Base-by-base conservation (phyloP, 495 filamentous ascomycete species). In the Cercophora scortea region DNA sequence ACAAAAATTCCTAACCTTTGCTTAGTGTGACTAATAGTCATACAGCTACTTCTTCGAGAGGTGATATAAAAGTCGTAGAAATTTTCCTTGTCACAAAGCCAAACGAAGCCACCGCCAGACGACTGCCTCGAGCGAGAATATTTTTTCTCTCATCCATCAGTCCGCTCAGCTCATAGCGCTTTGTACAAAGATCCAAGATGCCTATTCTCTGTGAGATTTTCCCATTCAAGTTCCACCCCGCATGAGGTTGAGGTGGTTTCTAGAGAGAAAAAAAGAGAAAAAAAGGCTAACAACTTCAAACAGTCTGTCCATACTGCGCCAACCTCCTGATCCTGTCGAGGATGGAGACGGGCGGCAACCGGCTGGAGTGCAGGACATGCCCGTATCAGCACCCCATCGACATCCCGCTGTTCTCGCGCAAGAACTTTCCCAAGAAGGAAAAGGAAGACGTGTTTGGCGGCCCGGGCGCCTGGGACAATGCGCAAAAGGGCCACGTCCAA, bases 381-480 rank as follows among this genome's bases (percentile, higher is more conserved):
- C 90, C 93, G 8, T 98, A 95, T 72, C 78, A 91, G 69, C 87
- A 84, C 64, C 67, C 85, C 34, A 79, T 96, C 57, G 79, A 80
- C 45, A 73, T 83, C 55, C 77, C 82, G 39, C 86, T 84, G 70
- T 94, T 75, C 64, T 87, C 91, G 65, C 84, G 88, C 52, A 87
- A 82, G 47, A 80, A 85, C 72, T 80, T 76, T 57, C 83, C 85
- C 64, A 76, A 83, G 53, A 91, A 90, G 64, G 89, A 94, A 60
- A 84, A 87, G 49, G 92, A 96, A 56, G 90, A 94, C 63, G 87
- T 96, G 10, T 84, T 96, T 67, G 93, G 91, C 33, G 91, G 92
- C 19, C 80, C 84, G 41, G 85, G 84, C 8, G 85, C 85, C 10
- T 96, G 90, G 84, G 87, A 87, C 52, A 95, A 96, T 67, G 91